Evolutionary conservation across 768 basidiomycete genomes (phyloP), one percentile per base, ranked within the genome.

Genomic region (Rossbeevera mucosa): DNA sequence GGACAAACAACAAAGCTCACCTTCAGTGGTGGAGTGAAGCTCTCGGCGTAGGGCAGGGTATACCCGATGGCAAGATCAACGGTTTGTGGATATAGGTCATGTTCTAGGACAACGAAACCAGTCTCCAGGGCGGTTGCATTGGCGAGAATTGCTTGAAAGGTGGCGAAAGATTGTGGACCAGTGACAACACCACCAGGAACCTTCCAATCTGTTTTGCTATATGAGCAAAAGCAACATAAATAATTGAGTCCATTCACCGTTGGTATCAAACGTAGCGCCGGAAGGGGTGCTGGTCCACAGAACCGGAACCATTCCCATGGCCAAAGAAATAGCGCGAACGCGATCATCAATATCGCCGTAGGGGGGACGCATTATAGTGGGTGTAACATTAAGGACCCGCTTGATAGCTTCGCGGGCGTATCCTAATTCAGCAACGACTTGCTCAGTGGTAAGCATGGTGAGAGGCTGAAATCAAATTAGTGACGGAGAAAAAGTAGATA

Each of bases 401-500:
- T 87, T 83, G 74, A 98, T 94, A 47, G 85, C 83, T 69, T 89
- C 83, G 50, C 86, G 86, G 49, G 92, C 88, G 87, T 90, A 97
- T 47, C 91, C 94, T 31, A 98, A 76, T 71, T 97, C 94, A 20
- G 93, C 94, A 14, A 97, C 91, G 48, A 95, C 79, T 74, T 95
- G 78, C 64, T 79, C 83, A 60, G 80, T 96, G 40, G 89, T 85
- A 56, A 90, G 73, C 33, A 78, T 73, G 0, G 90, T 91, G 50
- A 84, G 75, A 22, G 76, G 76, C 85, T 85, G 53, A 49, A 31
- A 4, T 43, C 53, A 14, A 49, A 28, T 53, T 29, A 66, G 56
- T 60, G 22, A 65, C 16, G 47, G 25, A 42, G 16, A 58, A 6
- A 36, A 20, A 21, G 26, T 5, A 7, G 20, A 36, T 24, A 49